phyloP scores from a whole-genome alignment of 768 basidiomycete species.

The Russula foetens region DNA sequence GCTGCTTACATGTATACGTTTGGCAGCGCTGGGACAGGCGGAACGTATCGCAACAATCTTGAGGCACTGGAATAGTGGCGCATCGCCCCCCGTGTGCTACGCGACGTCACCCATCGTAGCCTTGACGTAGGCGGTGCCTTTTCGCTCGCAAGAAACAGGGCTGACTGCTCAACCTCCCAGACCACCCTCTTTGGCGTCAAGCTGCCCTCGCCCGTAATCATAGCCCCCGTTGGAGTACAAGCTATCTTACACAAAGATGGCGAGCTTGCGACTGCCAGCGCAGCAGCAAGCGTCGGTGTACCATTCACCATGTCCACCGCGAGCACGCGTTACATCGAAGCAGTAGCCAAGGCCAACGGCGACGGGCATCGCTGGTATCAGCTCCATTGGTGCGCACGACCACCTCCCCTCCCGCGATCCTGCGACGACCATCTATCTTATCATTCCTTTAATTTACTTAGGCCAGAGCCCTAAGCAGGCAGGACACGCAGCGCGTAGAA shows the following conservation, averaged over 20 bases:
- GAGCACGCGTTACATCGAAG: constrained; percentile 62
- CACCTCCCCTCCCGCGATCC: not conserved
- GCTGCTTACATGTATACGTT: constrained; percentile 68
- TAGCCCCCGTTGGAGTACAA: too few relatives aligned
- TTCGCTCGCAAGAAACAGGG: too few relatives aligned
- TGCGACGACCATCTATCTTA: not conserved
- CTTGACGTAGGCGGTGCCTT: constrained; percentile 56
- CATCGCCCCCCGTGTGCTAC: constrained; percentile 77
- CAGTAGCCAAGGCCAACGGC: constrained; percentile 67
- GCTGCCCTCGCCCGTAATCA: too few relatives aligned
- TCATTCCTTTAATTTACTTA: too few relatives aligned
- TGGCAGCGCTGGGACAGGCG: constrained; percentile 65
- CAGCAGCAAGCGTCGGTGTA: too few relatives aligned
- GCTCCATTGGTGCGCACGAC: constrained; percentile 56
- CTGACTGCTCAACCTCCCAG: too few relatives aligned
- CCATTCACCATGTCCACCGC: constrained; percentile 75
- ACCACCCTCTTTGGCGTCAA: too few relatives aligned
- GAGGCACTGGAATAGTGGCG: constrained; percentile 56
- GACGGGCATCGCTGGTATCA: too few relatives aligned
- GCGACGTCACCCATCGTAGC: constrained; percentile 46
- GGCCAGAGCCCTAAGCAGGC: too few relatives aligned
- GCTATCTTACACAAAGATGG: too few relatives aligned
- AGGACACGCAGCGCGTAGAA: too few relatives aligned
- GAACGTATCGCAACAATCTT: constrained; percentile 61
- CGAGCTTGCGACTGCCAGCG: too few relatives aligned